Evolutionary conservation across 257 asterid species (phyloP), one percentile per base, ranked within the genome.

Genomic region (Solanum lignicaule): DNA sequence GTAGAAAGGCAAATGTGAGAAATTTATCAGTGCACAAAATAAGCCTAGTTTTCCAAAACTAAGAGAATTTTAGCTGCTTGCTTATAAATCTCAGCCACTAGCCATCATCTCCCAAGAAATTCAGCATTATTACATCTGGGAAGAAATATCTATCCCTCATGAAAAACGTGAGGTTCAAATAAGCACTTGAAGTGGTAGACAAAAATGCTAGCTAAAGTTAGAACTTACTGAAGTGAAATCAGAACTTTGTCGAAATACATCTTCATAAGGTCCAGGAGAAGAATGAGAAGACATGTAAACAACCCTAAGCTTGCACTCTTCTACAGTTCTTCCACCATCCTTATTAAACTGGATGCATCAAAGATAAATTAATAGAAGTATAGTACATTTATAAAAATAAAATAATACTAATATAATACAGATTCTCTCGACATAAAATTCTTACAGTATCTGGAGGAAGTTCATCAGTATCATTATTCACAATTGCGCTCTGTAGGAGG

Each of bases 221-320:
- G 68, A 87, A 91, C 93, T 90, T 78, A 95, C 96, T 35, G 86
- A 81, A 87, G 83, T 89, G 16, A 86, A 72, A 74, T 93, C 92
- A 31, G 32, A 74, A 66, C 87, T 52, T 79, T 65, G 92, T 74
- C 65, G 85, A 84, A 55, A 68, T 35, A 89, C 90, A 74, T 92
- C 93, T 79, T 87, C 93, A 7, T 87, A 52, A 33, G 39, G 88
- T 58, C 88, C 91, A 55, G 89, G 38, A 78, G 93, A 86, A 9
- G 93, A 84, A 68, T 84, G 76, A 41, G 96, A 93, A 66, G 89
- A 86, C 36, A 88, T 29, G 87, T 95, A 96, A 27, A 93, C 90
- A 60, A 96, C 98, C 93, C 91, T 93, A 38, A 96, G 98, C 90
- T 95, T 96, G 90, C 91, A 89, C 88, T 95, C 98, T 87, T 95